phyloP scores from a whole-genome alignment of 129 eudicot species.

The Centaurea solstitialis region DNA sequence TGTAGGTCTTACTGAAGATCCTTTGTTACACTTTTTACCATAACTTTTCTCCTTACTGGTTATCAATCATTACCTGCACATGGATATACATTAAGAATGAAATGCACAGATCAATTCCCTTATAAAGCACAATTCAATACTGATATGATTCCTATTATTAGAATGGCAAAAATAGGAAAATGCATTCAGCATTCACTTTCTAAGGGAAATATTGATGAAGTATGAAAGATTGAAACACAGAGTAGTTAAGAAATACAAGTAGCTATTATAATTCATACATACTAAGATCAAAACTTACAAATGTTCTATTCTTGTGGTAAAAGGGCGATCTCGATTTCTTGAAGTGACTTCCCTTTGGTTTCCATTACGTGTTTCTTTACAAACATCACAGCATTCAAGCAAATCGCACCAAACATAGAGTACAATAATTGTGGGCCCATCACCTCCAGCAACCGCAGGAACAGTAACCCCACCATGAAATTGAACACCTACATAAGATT shows the following conservation, averaged over 20 bases:
- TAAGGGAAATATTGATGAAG: not conserved
- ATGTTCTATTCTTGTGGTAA: slow-evolving; percentile 51
- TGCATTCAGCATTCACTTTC: too few species aligned
- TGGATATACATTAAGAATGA: too few species aligned
- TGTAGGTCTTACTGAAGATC: too few species aligned
- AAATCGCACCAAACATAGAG: slow-evolving; percentile 67
- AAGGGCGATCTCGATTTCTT: slow-evolving; percentile 95
- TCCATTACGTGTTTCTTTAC: slow-evolving; percentile 82
- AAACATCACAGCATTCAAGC: slow-evolving; percentile 73
- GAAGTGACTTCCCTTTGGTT: slow-evolving; percentile 93
- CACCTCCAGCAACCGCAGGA: slow-evolving; percentile 75
- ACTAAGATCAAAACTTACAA: not conserved
- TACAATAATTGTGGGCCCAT: slow-evolving; percentile 78
- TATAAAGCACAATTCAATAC: too few species aligned
- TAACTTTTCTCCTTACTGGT: too few species aligned
- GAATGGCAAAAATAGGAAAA: too few species aligned
- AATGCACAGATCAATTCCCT: too few species aligned
- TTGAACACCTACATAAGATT: slow-evolving; percentile 52
- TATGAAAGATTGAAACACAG: not conserved
- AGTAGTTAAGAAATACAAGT: too few species aligned
- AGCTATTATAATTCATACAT: not conserved
- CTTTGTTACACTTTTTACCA: too few species aligned
- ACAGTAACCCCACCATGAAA: slow-evolving; percentile 81
- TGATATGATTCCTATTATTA: too few species aligned
- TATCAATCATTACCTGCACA: too few species aligned